Base-by-base conservation (phyloP, 2,329 filamentous ascomycete genomes). In the Fusarium anguioides region DNA sequence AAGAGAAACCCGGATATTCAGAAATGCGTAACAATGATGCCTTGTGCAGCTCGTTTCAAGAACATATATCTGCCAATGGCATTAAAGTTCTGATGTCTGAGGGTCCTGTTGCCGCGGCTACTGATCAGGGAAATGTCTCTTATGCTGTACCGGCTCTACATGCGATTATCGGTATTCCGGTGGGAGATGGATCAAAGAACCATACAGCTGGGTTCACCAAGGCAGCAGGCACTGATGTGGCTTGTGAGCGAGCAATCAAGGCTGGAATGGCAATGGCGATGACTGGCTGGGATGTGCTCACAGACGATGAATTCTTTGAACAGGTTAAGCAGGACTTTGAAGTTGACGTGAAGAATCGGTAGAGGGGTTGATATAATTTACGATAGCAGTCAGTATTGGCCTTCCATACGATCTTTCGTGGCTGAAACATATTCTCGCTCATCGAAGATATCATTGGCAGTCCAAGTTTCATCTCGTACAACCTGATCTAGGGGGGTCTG, bases 61-160 rank as follows among this genome's bases (percentile, higher is more conserved):
- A n/a, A 4, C 6, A 35, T 18, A 37, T 29, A 12, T 39, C 12
- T 12, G n/a, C 5, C 11, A n/a, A 40, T 21, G 31, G 40, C 3
- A 57, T 36, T 23, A 24, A 46, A 24, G 18, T 11, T 4, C 47
- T 33, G 21, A 48, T 35, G n/a, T 27, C 49, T 7, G 39, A 51
- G 4, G 56, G 46, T 9, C 47, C 54, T 0, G 40, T 60, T 17
- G 45, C 42, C 2, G 57, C 52, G 4, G 54, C 57, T 10, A 60
- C 52, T 9, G 57, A 60, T 14, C 54, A 57, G 31, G 57, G 57
- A 1, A 57, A 60, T n/a, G 52, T 57, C 4, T 57, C 44, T 10
- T 60, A 60, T 3, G 45, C 26, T 8, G 20, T 41, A 4, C 52
- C 57, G 5, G 35, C 52, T 5, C 8, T 60, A 4, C 57, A 60